Conservation (phyloP, 2,329 filamentous ascomycete genomes). For the Botrytis fabae region DNA sequence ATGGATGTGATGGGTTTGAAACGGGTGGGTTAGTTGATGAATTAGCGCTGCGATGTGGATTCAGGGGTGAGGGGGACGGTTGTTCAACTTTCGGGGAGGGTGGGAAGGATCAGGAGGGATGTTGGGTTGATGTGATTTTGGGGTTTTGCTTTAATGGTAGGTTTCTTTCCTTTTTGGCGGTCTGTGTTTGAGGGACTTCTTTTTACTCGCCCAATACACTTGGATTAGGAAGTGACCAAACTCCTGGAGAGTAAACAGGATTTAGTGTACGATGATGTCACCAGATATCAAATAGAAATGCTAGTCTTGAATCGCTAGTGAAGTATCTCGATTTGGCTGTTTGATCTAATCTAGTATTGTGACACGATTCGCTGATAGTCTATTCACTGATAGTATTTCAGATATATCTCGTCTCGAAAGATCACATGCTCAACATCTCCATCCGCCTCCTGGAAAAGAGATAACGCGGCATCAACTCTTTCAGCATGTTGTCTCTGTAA, state of each 20-base stretch:
- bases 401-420: neutral
- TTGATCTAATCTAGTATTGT: neutral
- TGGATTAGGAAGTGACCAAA: neutral
- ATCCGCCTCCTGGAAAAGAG: neutral
- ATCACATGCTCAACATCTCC: no score
- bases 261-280: neutral
- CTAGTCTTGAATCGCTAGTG: fast-evolving
- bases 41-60: no score
- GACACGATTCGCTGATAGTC: neutral
- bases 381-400: neutral
- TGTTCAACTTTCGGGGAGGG: neutral
- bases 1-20: neutral
- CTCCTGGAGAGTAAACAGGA: neutral
- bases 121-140: neutral
- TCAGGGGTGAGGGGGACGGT: no score
- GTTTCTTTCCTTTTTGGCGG: neutral
- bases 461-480: fast-evolving
- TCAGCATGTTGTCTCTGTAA: fast-evolving
- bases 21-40: neutral
- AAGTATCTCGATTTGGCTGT: neutral
- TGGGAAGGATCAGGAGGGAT: neutral
- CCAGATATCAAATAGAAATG: neutral
- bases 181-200: neutral
- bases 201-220: neutral
- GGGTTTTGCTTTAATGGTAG: neutral